Conservation (phyloP, 352 stramenopile genomes). For the Phytophthora cryptogea region DNA sequence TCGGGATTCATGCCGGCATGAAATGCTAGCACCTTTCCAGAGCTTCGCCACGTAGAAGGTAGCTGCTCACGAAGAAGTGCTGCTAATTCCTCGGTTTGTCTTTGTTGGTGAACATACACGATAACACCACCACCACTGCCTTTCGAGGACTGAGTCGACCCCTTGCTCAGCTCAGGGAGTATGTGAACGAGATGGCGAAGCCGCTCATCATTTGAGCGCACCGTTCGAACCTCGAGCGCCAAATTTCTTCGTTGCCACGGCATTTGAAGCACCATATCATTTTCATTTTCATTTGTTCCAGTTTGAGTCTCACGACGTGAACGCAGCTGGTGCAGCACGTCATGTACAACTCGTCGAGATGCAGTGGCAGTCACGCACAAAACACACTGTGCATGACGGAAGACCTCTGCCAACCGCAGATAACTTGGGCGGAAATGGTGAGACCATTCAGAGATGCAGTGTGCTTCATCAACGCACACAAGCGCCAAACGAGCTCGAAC, state of each 20-base stretch:
- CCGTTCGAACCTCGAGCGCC: constrained; percentile 52
- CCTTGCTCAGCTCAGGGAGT: constrained; percentile 35
- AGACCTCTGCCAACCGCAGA: constrained; percentile 59
- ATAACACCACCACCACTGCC: constrained; percentile 53
- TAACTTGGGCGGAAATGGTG: constrained; percentile 94
- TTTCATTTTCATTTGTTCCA: constrained; percentile 25
- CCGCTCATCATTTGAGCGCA: constrained; percentile 64
- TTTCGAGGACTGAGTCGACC: constrained; percentile 26
- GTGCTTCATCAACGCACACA: constrained; percentile 94
- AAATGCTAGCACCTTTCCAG: constrained; percentile 80
- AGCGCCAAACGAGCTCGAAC: constrained; percentile 63
- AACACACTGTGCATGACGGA: constrained; percentile 70
- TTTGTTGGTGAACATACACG: constrained; percentile 86
- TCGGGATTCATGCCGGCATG: constrained; percentile 92
- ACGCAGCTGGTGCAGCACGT: constrained; percentile 69
- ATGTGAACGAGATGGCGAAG: constrained; percentile 38
- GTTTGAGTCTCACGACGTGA: constrained; percentile 23
- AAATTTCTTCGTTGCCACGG: constrained; percentile 80
- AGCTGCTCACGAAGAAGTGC: constrained; percentile 66
- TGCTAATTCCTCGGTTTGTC: constrained; percentile 74
- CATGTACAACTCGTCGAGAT: constrained; percentile 69
- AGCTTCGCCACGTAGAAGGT: constrained; percentile 31
- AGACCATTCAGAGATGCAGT: constrained; percentile 95
- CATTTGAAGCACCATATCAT: constrained; percentile 67
- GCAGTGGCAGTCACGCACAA: constrained; percentile 95